These are phyloP conservation scores for Trichoderma atroviride DNA, from an alignment of 2,329 filamentous ascomycete species.

Conservation along the genomic window DNA sequence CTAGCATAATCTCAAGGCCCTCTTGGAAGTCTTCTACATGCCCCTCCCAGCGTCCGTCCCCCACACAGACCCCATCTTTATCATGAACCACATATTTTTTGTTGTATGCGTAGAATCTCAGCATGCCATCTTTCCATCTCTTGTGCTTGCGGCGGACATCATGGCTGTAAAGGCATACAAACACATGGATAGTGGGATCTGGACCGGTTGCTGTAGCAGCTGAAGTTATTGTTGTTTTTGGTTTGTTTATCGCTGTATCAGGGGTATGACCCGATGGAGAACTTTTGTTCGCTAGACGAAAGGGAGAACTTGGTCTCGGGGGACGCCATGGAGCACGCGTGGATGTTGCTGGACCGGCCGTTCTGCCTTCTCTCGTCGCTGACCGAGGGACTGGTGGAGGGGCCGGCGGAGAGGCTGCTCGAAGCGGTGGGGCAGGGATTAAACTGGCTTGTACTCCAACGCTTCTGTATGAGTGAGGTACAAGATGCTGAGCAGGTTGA, in stretches of 20 bases:
- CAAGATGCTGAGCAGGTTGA: not conserved
- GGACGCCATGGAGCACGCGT: not conserved
- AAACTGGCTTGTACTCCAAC: not conserved
- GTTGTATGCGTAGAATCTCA: conserved; percentile 91
- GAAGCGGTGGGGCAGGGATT: not conserved
- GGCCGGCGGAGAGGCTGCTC: not conserved
- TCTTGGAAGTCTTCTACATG: conserved; percentile 61
- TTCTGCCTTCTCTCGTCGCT: not conserved
- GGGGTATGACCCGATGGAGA: not conserved
- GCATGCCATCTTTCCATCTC: conserved; percentile 87
- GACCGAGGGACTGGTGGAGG: not conserved
- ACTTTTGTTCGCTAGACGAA: not conserved
- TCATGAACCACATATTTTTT: conserved; percentile 90
- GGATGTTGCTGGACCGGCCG: not conserved
- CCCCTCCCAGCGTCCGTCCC: conserved; percentile 80
- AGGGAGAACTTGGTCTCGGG: not conserved
- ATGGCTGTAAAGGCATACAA: conserved; percentile 82
- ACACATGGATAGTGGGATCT: conserved; percentile 71
- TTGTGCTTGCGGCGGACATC: conserved; percentile 87
- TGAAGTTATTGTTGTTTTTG: not conserved
- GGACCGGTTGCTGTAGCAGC: not conserved
- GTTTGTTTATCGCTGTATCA: not conserved
- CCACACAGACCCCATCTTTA: conserved; percentile 75
- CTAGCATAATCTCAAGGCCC: conserved; percentile 80
- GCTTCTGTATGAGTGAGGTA: not conserved